Conservation (phyloP, 2,329 filamentous ascomycete species). For the Diaporthe sp. region DNA sequence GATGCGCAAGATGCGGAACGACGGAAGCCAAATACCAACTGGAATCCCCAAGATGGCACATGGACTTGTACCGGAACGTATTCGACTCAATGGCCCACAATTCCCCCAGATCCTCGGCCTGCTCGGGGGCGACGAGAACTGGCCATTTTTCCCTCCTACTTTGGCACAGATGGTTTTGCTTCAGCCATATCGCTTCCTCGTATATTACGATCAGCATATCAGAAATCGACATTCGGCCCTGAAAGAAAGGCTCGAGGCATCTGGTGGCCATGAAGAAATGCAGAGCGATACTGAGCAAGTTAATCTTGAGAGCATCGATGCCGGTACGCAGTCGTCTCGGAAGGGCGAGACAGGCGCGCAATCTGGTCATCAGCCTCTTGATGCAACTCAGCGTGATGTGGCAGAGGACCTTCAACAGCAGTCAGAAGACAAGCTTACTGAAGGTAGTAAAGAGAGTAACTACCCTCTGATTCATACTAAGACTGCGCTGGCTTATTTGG, state of each 20-base stretch:
- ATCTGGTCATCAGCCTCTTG: not conserved
- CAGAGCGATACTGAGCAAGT: not conserved
- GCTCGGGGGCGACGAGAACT: too few species aligned
- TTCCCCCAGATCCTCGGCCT: constrained; percentile 3
- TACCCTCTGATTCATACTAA: not conserved
- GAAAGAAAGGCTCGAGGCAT: not conserved
- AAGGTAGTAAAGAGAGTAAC: not conserved
- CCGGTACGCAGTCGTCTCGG: not conserved
- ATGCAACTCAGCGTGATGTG: not conserved
- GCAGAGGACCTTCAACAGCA: not conserved
- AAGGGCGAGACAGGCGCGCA: too few species aligned
- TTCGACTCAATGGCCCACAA: constrained; percentile 21
- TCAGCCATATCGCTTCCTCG: constrained; percentile 30
- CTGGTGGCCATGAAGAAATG: not conserved
- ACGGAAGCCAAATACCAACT: not conserved
- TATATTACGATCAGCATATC: constrained; percentile 29
- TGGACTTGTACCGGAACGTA: constrained; percentile 24
- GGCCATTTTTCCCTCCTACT: too few species aligned
- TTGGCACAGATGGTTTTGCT: constrained; percentile 18
- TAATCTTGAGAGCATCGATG: too few species aligned
- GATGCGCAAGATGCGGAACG: too few species aligned
- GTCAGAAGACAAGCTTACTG: not conserved
- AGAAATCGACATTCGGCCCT: not conserved
- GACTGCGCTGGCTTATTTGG: constrained; percentile 32
- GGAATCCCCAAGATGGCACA: not conserved